These are phyloP conservation scores for Globisporangium mamillatum DNA, from an alignment of 352 stramenopile species.

Conservation along the genomic window DNA sequence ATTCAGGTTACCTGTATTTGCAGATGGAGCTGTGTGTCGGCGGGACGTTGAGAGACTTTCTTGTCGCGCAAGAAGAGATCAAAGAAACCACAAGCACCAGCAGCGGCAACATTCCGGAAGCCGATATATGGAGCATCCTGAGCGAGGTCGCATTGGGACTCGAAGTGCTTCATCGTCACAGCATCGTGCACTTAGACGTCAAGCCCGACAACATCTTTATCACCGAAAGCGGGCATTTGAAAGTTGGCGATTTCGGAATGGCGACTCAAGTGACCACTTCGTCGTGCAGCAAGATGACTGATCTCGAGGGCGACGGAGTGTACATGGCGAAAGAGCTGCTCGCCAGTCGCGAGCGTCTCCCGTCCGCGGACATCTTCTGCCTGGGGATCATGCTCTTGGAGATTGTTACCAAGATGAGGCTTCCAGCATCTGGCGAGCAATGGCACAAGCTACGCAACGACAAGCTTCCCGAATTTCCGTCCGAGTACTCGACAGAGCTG, in stretches of 20 bases:
- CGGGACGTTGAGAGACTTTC: constrained; percentile 82
- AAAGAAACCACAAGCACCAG: not conserved
- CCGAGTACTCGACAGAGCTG: constrained; percentile 50
- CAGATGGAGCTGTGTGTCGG: constrained; percentile 93
- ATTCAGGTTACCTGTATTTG: constrained; percentile 86
- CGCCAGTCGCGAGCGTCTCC: constrained; percentile 46
- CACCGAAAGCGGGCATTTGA: constrained; percentile 52
- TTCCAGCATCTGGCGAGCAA: constrained; percentile 49
- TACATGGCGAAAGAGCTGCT: constrained; percentile 93
- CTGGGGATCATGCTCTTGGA: constrained; percentile 40
- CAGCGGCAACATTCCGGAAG: constrained; percentile 36
- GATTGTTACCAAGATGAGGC: constrained; percentile 17
- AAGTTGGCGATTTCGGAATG: constrained; percentile 94
- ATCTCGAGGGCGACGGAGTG: constrained; percentile 92
- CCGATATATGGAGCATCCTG: constrained; percentile 74
- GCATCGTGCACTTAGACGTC: constrained; percentile 94
- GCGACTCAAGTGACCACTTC: constrained; percentile 50
- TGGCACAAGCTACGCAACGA: constrained; percentile 72
- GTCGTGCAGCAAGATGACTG: constrained; percentile 27
- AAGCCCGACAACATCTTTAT: constrained; percentile 97
- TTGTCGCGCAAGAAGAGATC: constrained; percentile 28
- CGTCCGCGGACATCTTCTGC: constrained; percentile 94
- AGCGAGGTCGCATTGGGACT: constrained; percentile 74
- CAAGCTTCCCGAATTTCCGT: constrained; percentile 36
- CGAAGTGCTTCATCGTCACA: constrained; percentile 84